Percentiles rank a stretch among this genome's conserved stretches.
phyloP scores from a whole-genome alignment of 257 asterid genomes.

The Solanum piurae region DNA sequence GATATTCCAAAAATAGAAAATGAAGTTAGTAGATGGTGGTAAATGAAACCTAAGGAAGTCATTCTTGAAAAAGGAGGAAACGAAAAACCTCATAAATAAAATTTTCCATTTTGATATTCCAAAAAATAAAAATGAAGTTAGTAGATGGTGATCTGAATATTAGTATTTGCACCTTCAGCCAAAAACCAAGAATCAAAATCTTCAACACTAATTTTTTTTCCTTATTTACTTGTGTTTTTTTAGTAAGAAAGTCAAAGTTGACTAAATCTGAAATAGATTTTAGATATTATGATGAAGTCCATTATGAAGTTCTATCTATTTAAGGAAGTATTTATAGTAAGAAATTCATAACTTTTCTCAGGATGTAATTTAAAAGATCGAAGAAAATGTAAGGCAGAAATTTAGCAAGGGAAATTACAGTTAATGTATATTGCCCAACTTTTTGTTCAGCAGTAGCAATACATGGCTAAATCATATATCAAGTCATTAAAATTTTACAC shows the following conservation, averaged over 20 bases:
- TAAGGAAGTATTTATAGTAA: neutral
- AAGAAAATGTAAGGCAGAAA: neutral
- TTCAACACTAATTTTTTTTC: neutral
- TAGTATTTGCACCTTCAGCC: neutral
- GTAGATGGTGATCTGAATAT: neutral
- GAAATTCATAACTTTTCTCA: neutral
- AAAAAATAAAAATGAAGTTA: neutral
- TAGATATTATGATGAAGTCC: neutral
- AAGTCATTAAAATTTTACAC: neutral
- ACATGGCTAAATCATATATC: neutral
- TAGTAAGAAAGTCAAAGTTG: neutral
- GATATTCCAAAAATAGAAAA: neutral
- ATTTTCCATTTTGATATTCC: neutral
- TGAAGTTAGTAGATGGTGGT: neutral
- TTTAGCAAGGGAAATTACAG: neutral
- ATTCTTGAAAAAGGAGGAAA: neutral
- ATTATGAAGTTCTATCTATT: neutral
- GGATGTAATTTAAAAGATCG: neutral
- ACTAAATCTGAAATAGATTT: neutral
- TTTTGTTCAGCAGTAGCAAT: neutral
- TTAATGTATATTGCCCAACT: neutral
- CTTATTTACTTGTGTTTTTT: neutral
- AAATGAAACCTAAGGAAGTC: neutral
- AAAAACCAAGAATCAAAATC: neutral
- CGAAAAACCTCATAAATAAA: neutral